Evolutionary conservation across 179 eudicot species (phyloP).

Genomic region (Patellifolia procumbens): DNA sequence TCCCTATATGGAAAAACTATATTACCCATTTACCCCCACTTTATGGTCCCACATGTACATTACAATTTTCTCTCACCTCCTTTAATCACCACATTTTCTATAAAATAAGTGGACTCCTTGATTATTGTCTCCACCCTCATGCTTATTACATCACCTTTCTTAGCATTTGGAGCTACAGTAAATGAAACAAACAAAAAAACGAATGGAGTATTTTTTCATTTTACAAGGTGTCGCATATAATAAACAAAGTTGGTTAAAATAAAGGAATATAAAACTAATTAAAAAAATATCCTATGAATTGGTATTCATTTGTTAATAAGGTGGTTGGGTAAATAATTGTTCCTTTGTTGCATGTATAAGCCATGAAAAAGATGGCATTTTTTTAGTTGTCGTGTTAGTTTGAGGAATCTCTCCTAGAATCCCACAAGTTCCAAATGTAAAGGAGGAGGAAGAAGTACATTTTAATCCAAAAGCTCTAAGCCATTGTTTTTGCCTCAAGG

Average conservation of each 20-base stretch:
- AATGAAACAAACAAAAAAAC: no score
- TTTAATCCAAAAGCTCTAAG: not conserved
- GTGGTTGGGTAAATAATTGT: slow-evolving; percentile 12
- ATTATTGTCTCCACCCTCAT: no score
- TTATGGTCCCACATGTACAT: no score
- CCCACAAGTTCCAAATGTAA: not conserved
- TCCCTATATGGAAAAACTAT: no score
- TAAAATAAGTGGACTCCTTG: no score
- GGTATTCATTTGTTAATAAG: not conserved
- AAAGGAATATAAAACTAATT: not conserved
- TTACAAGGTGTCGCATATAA: no score
- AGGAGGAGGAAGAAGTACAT: not conserved
- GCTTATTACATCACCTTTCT: no score
- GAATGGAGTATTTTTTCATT: no score
- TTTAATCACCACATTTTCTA: no score
- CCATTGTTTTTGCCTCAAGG: not conserved
- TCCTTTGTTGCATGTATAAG: not conserved
- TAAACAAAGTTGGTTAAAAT: not conserved
- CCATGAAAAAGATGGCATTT: slow-evolving; percentile 11
- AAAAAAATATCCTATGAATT: not conserved
- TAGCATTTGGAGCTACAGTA: no score
- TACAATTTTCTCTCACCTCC: no score
- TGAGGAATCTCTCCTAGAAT: slow-evolving; percentile 6
- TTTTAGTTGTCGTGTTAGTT: slow-evolving; percentile 17
- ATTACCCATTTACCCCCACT: no score